phyloP scores from a whole-genome alignment of 768 basidiomycete species.

The Leccinum subtestaceum region DNA sequence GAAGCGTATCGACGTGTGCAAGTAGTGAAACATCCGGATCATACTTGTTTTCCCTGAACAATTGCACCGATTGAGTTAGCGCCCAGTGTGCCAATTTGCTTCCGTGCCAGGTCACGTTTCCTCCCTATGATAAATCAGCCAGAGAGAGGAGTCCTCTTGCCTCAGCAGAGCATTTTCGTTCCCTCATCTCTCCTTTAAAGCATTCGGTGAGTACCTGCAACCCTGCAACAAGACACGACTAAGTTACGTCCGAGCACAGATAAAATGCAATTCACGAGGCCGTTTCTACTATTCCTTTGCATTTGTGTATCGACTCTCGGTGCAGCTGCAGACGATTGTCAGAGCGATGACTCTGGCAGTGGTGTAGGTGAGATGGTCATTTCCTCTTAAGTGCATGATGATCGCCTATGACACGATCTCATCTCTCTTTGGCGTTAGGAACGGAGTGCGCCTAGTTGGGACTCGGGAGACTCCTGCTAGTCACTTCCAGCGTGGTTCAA shows the following conservation, averaged over 20 bases:
- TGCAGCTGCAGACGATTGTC: neutral
- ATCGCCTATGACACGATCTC: neutral
- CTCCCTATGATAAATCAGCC: neutral
- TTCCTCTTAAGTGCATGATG: neutral
- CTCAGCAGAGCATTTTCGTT: neutral
- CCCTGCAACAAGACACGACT: neutral
- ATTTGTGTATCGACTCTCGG: neutral
- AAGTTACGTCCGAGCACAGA: neutral
- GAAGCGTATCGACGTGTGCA: neutral
- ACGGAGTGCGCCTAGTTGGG: neutral
- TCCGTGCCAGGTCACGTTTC: neutral
- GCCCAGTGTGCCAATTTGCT: neutral
- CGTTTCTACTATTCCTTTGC: neutral
- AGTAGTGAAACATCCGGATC: neutral
- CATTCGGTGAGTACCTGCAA: neutral
- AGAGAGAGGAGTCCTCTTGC: neutral
- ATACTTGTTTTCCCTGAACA: neutral
- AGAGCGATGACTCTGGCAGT: neutral
- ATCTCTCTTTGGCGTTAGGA: neutral
- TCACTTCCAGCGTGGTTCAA: no score
- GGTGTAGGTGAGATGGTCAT: neutral
- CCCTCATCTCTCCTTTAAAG: neutral
- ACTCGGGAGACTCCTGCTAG: no score
- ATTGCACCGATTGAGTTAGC: neutral
- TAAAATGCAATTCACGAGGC: neutral